Evolutionary conservation across 176 grass and related monocot genomes (phyloP), one percentile per base, ranked within the genome.

Genomic region (Eleusine coracana): DNA sequence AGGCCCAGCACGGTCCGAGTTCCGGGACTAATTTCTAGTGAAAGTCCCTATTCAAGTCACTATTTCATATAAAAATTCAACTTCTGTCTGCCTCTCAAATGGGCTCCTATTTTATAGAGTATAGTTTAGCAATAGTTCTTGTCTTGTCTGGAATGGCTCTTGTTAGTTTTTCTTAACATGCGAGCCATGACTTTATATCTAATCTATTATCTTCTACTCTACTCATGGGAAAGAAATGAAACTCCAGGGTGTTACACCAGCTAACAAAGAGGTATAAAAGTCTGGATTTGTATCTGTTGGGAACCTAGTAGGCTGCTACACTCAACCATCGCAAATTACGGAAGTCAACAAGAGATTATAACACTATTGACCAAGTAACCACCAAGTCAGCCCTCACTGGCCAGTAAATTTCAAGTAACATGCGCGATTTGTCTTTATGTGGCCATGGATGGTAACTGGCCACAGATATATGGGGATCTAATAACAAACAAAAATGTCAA

Each of bases 371-470:
- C 16, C 16, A 55, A 55, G 0, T 55, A 55, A 29, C 54, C 18
- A 52, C 65, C 3, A 41, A 23, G 68, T 80, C 84, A 80, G n/a
- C 59, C 15, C 46, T 68, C 2, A 15, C 1, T 31, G 49, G 9
- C 46, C 36, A 55, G 46, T 67, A 75, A 83, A 71, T 59, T 46
- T 48, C 9, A 45, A 73, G 55, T 31, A 56, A 29, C n/a, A 11
- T 31, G 23, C 49, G 27, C 31, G 60, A 8, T 46, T 59, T 60
- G 23, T 23, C 63, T 70, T 46, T 69, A 61, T 74, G 70, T 61
- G 64, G 16, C 5, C 10, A 61, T 37, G 62, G 8, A 3, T 50
- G 58, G 34, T 21, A 60, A 39, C 34, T 40, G 25, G 20, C 3
- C 67, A 37, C 31, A 50, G 21, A 42, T 42, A 42, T 58, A 10